These are phyloP conservation scores for Diophrys appendiculata DNA, from an alignment of 73 alveolate species.

Conservation along the genomic window DNA sequence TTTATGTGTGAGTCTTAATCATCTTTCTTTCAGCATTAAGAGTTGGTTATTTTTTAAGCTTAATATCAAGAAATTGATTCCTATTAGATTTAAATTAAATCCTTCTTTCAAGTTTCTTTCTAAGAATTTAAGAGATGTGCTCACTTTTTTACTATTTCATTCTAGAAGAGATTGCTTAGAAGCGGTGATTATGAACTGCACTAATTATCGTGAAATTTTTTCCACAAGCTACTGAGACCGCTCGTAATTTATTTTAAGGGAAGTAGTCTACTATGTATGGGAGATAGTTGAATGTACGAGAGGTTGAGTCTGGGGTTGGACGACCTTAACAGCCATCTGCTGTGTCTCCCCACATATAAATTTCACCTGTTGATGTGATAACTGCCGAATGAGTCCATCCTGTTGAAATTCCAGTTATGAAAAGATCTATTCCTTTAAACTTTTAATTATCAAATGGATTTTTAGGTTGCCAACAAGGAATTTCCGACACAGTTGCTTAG, in stretches of 20 bases:
- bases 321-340: constrained; percentile 61
- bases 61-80: too few relatives aligned
- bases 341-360: constrained; percentile 73
- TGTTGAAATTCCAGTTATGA: constrained; percentile 20
- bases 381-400: constrained; percentile 53
- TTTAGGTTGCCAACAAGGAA: constrained; percentile 38
- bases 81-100: constrained; percentile 9
- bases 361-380: constrained; percentile 38
- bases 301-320: constrained; percentile 44
- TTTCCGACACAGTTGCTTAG: constrained; percentile 9
- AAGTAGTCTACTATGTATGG: constrained; percentile 31
- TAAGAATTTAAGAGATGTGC: constrained; percentile 34
- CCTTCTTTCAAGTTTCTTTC: constrained; percentile 47
- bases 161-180: neutral
- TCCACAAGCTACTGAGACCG: constrained; percentile 56
- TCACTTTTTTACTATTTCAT: constrained; percentile 21
- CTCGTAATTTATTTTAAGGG: constrained; percentile 7
- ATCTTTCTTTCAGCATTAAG: too few relatives aligned
- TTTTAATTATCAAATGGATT: constrained; percentile 44
- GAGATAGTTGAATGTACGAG: constrained; percentile 8
- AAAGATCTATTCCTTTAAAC: constrained; percentile 37
- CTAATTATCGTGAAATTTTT: constrained; percentile 42
- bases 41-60: neutral
- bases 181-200: constrained; percentile 31
- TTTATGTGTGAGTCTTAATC: too few relatives aligned